Evolutionary conservation across 2,329 filamentous ascomycete species (phyloP).

Genomic region (Gnomoniopsis smithogilvyi): DNA sequence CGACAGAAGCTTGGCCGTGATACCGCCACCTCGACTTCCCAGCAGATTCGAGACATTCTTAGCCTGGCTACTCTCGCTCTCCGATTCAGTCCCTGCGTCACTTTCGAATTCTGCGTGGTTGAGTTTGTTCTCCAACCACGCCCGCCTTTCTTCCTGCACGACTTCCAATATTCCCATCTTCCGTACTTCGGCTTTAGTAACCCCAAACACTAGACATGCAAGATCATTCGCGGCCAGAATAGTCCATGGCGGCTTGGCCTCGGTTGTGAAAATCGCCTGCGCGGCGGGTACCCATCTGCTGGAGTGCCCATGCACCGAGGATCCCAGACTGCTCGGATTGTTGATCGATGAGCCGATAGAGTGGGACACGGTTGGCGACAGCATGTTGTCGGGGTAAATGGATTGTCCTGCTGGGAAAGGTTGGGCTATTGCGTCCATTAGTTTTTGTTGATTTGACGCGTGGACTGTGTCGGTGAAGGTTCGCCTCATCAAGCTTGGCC

Average conservation of each 20-base stretch:
- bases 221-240: conserved; percentile 95
- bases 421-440: conserved; percentile 80
- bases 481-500: conserved; percentile 66
- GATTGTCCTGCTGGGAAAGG: conserved; percentile 64
- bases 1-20: conserved; percentile 83
- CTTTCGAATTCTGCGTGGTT: conserved; percentile 55
- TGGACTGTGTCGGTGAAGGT: conserved; percentile 83
- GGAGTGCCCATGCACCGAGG: conserved; percentile 78
- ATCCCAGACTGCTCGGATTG: conserved; percentile 46
- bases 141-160: conserved; percentile 81
- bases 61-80: conserved; percentile 30
- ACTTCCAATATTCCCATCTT: conserved; percentile 95
- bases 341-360: conserved; percentile 36
- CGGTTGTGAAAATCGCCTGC: conserved; percentile 97
- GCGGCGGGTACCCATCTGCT: conserved; percentile 87
- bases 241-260: conserved; percentile 85
- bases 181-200: conserved; percentile 91
- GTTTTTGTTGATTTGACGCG: conserved; percentile 72
- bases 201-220: conserved; percentile 96
- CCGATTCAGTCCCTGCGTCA: conserved; percentile 35
- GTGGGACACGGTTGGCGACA: conserved; percentile 43
- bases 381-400: conserved; percentile 30
- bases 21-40: conserved; percentile 68
- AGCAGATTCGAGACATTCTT: conserved; percentile 49
- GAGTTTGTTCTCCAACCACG: conserved; percentile 87